A percentile compares a stretch with the other conserved stretches of the same genome.
phyloP scores from a whole-genome alignment of 768 basidiomycete species.

The Leccinum truebloodii region DNA sequence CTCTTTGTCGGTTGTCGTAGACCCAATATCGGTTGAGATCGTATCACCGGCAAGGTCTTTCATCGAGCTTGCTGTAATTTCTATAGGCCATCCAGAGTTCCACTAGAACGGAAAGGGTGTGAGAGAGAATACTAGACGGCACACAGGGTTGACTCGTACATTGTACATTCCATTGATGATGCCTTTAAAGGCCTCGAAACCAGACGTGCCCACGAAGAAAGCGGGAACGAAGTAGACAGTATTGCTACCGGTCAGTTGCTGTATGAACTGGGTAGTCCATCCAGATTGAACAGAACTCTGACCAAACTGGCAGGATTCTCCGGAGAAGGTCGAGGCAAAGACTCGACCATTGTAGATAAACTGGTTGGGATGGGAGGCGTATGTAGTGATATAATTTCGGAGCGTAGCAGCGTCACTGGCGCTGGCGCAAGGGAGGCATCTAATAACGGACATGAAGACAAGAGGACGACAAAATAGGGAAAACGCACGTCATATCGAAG shows the following conservation, averaged over 20 bases:
- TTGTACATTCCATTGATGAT: conserved; percentile 63
- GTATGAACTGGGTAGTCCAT: conserved; percentile 57
- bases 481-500: conserved; percentile 72
- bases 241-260: conserved; percentile 45
- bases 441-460: conserved; percentile 23
- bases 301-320: conserved; percentile 70
- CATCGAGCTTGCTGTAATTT: conserved; percentile 42
- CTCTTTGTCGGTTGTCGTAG: conserved; percentile 48
- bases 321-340: conserved; percentile 72
- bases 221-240: conserved; percentile 66
- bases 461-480: not conserved
- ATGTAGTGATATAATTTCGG: conserved; percentile 53
- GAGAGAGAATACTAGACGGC: conserved; percentile 16
- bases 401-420: conserved; percentile 49
- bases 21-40: conserved; percentile 41
- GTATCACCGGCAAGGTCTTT: conserved; percentile 9
- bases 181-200: conserved; percentile 45
- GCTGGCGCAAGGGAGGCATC: conserved; percentile 55
- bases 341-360: conserved; percentile 46
- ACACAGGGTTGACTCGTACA: conserved; percentile 37
- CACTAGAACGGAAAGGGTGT: conserved; percentile 45
- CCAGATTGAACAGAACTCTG: conserved; percentile 49
- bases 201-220: conserved; percentile 61
- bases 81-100: conserved; percentile 79
- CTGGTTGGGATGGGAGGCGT: conserved; percentile 60